Conservation (phyloP, 108 stramenopile species). For the Nitzschia putrida region DNA sequence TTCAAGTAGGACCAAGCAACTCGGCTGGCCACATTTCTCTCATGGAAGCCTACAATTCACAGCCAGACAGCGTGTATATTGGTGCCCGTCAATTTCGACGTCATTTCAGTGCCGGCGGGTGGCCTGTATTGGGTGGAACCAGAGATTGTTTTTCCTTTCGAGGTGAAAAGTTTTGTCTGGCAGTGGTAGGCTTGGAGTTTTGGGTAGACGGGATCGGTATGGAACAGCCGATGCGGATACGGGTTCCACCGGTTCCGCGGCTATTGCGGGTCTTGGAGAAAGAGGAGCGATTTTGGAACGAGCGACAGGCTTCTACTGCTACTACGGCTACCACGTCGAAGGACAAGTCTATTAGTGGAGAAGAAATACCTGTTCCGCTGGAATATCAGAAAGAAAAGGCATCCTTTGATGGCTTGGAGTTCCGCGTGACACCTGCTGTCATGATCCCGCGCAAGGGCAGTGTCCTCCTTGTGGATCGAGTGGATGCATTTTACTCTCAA, state of each 20-base stretch:
- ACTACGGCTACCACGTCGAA: background rate
- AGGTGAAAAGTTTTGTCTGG: constrained; percentile 15
- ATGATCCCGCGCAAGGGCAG: constrained; percentile 26
- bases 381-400: constrained; percentile 17
- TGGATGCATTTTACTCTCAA: background rate
- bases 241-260: constrained; percentile 2
- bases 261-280: background rate
- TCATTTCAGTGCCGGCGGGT: constrained; percentile 9
- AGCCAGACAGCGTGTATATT: constrained; percentile 4
- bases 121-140: constrained; percentile 12
- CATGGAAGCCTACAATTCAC: constrained; percentile 7
- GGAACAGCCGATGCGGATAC: background rate
- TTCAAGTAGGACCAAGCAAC: constrained; percentile 15
- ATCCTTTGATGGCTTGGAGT: constrained; percentile 19
- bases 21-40: constrained; percentile 14
- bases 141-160: constrained; percentile 17
- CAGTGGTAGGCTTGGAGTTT: constrained; percentile 6
- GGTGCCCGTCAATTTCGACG: constrained; percentile 9
- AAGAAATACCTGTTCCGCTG: constrained; percentile 8
- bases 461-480: constrained; percentile 11
- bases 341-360: background rate
- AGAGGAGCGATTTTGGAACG: constrained; percentile 23
- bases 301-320: constrained; percentile 1
- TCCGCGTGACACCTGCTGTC: constrained; percentile 13
- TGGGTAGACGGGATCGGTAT: constrained; percentile 6